Evolutionary conservation across 371 early-diverging fungal genomes (phyloP), one percentile per base, ranked within the genome.

Genomic region (Gilbertella persicaria): DNA sequence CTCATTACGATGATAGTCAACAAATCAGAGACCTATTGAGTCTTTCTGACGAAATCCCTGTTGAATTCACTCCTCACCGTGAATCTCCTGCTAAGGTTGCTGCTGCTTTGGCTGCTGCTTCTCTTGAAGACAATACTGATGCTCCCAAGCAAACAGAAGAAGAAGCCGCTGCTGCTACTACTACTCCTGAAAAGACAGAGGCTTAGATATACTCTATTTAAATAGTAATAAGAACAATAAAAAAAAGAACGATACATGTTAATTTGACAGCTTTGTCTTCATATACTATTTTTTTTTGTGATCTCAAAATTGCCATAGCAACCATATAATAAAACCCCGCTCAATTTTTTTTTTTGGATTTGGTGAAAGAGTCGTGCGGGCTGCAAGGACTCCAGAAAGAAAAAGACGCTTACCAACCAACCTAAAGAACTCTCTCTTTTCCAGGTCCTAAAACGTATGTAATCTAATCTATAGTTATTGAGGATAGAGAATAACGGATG

Each of bases 1-100:
- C 10, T 33, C 2, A 5, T 33, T 2, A 33, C 13, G 6, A 12
- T 19, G 51, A 28, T 60, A 86, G 87, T 20, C 58, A 69, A 44
- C 73, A 85, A 52, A 68, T 86, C 60, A 83, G 83, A 63, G 66
- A 68, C 49, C 60, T 73, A 45, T 56, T 87, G 39, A 78, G 53
- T 20, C 64, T 78, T 29, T 61, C 72, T 25, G 57, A 62, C 43
- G 70, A 66, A 29, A 62, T 73, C 28, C 42, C 58, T 19, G 57
- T 78, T 36, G 78, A 78, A 52, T 78, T 78, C 52, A 64, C 67
- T 33, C 69, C 74, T 45, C 78, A 78, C 28, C 67, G 61, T 47
- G 75, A 78, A 43, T 62, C 67, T 16, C 57, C 68, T 38, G 58
- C 64, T 17, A 69, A 73, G 52, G 50, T 60, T 44, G 58, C 72